phyloP scores from a whole-genome alignment of 176 grass and related monocot genomes.

The Thinopyrum elongatum region DNA sequence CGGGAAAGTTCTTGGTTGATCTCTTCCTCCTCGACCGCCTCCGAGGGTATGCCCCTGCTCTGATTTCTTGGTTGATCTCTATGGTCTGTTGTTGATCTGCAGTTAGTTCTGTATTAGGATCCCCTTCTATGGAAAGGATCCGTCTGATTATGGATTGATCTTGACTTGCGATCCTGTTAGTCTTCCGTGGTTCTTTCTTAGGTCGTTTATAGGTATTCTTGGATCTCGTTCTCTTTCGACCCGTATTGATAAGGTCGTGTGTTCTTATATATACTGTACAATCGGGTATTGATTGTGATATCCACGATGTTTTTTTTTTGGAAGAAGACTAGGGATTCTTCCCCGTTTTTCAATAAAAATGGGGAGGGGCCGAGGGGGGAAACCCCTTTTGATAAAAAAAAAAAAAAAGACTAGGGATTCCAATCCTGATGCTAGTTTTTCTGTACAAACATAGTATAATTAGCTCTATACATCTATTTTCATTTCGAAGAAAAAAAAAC shows the following conservation, averaged over 20 bases:
- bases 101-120: neutral
- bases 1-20: constrained; percentile 45
- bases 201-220: neutral
- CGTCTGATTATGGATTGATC: neutral
- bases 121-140: neutral
- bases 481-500: neutral
- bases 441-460: neutral
- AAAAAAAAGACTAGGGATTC: neutral
- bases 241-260: neutral
- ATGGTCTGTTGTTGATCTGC: neutral
- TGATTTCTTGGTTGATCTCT: neutral
- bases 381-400: too few relatives aligned
- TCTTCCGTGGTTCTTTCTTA: neutral
- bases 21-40: constrained; percentile 51
- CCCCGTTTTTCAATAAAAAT: too few relatives aligned
- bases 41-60: constrained; percentile 18
- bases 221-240: neutral
- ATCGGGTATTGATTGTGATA: too few relatives aligned
- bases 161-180: neutral
- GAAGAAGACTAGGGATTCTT: neutral
- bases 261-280: neutral
- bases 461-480: neutral
- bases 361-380: too few relatives aligned
- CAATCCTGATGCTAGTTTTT: neutral
- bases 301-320: too few relatives aligned